Base-by-base conservation (phyloP, 1,284 basidiomycete genomes). In the Trichosporon sp. region DNA sequence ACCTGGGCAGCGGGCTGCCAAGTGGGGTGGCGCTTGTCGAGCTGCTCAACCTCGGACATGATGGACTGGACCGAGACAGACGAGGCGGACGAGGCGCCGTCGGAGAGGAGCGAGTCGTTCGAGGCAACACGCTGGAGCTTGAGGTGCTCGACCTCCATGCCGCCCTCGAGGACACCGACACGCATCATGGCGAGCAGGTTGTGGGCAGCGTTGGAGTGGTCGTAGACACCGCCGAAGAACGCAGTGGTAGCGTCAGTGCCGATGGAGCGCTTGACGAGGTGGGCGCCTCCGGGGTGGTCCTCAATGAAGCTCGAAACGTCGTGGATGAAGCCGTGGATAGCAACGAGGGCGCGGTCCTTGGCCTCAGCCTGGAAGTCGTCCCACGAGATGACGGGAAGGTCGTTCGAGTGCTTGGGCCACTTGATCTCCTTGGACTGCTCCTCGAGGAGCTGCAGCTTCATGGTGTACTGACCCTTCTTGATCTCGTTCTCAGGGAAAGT, bases 401-500 rank as follows among this genome's bases (percentile, higher is more conserved):
- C 85, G 68, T 86, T 87, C 61, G 69, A 70, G 56, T 32, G 29
- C 63, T 64, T 66, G 5, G 93, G 92, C 92, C 93, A 95, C 32
- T 81, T 76, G 58, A 96, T 82, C 46, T 81, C 82, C 31, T 90
- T 87, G 70, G 89, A 87, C 29, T 87, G 86, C 72, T 84, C 83
- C 60, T 88, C 86, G 36, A 95, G 83, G 71, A 86, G 86, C 84
- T 93, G 93, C 57, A 96, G 84, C 78, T 95, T 85, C 92, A 96
- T 95, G 27, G 92, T 94, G 67, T 93, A 86, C 76, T 92, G 88
- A 54, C 94, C 94, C 81, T 95, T 95, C 73, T 85, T 85, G 70
- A 96, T 88, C 80, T 96, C 94, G 76, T 95, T 95, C 49, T 94
- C 91, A 23, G 94, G 91, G 87, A 96, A 96, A 36, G 85, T 86